Base-by-base conservation (phyloP, 2,329 filamentous ascomycete species). In the Monosporascus sp. region DNA sequence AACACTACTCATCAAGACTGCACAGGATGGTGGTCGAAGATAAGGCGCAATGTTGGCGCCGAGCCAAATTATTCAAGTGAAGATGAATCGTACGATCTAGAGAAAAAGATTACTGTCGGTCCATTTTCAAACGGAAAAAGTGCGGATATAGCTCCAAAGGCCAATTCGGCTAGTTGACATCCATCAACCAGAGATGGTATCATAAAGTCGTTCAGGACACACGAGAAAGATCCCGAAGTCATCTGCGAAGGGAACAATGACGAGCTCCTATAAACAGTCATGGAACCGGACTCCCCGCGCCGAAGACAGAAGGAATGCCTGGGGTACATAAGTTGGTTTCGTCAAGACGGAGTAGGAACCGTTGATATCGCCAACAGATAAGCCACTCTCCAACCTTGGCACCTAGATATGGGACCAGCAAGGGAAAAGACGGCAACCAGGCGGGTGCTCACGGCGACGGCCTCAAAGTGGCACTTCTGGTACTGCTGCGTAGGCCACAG, bases 401-500 rank as follows among this genome's bases (percentile, higher is more conserved):
- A 70, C 38, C 56, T 71, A 4, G 59, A 67, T 8, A 52, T 69
- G 39, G 63, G 2, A 63, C 63, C 1, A 64, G 50, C 41, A 70
- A 69, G 52, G 24, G 49, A 3, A 41, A 47, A 25, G 54, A 61
- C 14, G 1, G 2, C 1, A 49, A 51, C 5, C 62, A 65, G 47
- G 64, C 65, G 11, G 67, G 66, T 0, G 51, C 57, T 3, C 64
- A 68, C 27, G 67, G 67, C 9, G 65, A 69, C 36, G 66, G 68
- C 2, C 57, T 70, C 36, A 66, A 68, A 44, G 37, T 65, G n/a
- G 63, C 66, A 4, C 48, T 67, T n/a, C 52, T 69, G 11, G 57
- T 62, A n/a, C 51, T 71, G 2, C 49, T 68, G 58, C 57, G 68
- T 31, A 47, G 47, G 1, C 50, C 37, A 3, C 58, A 62, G 38